These are phyloP conservation scores for Microsporum canis DNA, from an alignment of 2,329 filamentous ascomycete genomes.

Conservation along the genomic window DNA sequence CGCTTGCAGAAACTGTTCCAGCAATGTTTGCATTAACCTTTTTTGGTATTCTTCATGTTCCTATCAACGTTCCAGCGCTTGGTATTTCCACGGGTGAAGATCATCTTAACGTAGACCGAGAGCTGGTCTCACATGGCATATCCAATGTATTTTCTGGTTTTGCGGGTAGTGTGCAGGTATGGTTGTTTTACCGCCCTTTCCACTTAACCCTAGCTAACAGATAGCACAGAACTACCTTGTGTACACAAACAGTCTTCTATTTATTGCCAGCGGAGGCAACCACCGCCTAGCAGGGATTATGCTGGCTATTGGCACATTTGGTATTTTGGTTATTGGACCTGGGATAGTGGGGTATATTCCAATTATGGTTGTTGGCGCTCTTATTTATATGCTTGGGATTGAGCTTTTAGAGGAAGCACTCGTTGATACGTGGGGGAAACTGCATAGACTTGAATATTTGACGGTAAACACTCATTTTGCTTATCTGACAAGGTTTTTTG, in stretches of 20 bases:
- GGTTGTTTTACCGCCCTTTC: neutral
- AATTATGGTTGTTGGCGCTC: conserved; percentile 87
- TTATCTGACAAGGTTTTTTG: neutral
- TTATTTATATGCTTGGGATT: conserved; percentile 92
- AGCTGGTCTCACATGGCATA: conserved; percentile 82
- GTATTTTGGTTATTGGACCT: conserved; percentile 75
- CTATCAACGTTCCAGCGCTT: conserved; percentile 92
- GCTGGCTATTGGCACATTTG: conserved; percentile 67
- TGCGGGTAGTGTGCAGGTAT: conserved; percentile 66
- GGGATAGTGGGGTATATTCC: conserved; percentile 87
- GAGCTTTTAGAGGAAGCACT: conserved; percentile 83
- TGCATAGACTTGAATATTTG: conserved; percentile 76
- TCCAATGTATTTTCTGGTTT: conserved; percentile 86
- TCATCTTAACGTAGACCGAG: conserved; percentile 78
- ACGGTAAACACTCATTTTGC: conserved; percentile 48
- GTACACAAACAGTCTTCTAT: conserved; percentile 94
- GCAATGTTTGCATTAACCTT: conserved; percentile 96
- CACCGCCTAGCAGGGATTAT: conserved; percentile 75
- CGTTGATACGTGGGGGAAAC: conserved; percentile 75
- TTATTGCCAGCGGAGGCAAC: conserved; percentile 84
- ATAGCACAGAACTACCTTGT: conserved; percentile 77
- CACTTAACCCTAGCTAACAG: conserved; percentile 9
- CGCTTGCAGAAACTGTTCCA: conserved; percentile 71
- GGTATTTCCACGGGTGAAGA: conserved; percentile 87
- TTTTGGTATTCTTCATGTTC: conserved; percentile 92